Evolutionary conservation across 805 yeast species (phyloP).

Genomic region (Ogataea ramenticola): DNA sequence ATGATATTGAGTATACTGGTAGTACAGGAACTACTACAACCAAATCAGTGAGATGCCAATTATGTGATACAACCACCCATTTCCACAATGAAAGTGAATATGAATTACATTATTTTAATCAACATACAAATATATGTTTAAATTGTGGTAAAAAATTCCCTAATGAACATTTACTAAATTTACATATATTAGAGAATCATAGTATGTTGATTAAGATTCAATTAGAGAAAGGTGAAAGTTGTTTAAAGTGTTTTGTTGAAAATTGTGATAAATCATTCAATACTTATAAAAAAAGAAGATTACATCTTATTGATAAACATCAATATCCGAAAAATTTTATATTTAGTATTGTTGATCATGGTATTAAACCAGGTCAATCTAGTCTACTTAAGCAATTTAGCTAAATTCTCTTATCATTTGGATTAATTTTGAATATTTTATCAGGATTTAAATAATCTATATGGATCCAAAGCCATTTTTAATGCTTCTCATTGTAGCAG

Average conservation of each 20-base stretch:
- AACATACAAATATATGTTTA: conserved; percentile 26
- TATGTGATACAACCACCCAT: not conserved
- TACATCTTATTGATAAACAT: conserved; percentile 46
- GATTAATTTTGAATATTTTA: conserved; percentile 65
- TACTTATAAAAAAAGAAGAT: conserved; percentile 31
- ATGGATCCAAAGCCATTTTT: conserved; percentile 68
- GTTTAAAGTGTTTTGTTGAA: conserved; percentile 35
- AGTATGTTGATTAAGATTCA: conserved; percentile 36
- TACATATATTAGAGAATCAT: conserved; percentile 49
- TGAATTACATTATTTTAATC: conserved; percentile 19
- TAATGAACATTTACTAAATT: conserved; percentile 29
- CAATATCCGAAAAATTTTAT: conserved; percentile 33
- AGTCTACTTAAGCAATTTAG: conserved; percentile 18
- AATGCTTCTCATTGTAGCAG: conserved; percentile 64
- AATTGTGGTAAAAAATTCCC: conserved; percentile 37
- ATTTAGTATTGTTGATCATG: conserved; percentile 23
- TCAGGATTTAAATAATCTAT: conserved; percentile 68
- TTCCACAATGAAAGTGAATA: conserved; percentile 7
- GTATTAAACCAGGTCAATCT: conserved; percentile 13
- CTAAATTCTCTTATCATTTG: too few relatives aligned
- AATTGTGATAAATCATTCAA: conserved; percentile 34
- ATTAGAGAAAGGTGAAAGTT: conserved; percentile 30
- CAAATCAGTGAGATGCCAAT: too few relatives aligned
- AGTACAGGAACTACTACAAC: too few relatives aligned
- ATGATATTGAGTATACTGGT: too few relatives aligned